Evolutionary conservation across 169 alveolate genomes (phyloP).

Genomic region (Plasmodium cynomolgi): DNA sequence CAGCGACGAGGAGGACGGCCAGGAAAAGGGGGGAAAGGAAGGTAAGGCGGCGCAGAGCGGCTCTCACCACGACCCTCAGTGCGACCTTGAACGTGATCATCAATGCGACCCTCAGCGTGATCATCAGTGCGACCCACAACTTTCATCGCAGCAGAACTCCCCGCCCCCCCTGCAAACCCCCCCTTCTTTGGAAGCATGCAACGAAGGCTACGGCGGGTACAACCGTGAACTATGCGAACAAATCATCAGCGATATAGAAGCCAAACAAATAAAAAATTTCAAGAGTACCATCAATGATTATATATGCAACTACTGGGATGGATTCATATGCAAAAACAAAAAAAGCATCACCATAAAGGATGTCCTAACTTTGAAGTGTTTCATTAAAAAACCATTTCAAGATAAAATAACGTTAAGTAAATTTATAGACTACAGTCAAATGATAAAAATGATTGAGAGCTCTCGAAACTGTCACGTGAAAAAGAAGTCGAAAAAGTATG

Average conservation of each 20-base stretch:
- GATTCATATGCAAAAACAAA: conserved; percentile 79
- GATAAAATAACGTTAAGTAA: conserved; percentile 75
- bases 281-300: conserved; percentile 68
- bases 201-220: neutral
- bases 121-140: no score
- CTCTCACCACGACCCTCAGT: neutral
- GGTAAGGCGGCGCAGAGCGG: neutral
- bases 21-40: neutral
- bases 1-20: neutral
- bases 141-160: neutral
- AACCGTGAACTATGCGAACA: neutral
- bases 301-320: conserved; percentile 82
- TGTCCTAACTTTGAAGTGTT: conserved; percentile 76
- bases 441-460: conserved; percentile 77
- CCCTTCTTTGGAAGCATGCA: neutral
- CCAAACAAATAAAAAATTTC: conserved; percentile 39
- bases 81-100: no score
- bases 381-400: conserved; percentile 76
- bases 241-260: conserved; percentile 14
- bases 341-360: conserved; percentile 78
- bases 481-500: conserved; percentile 8
- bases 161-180: neutral
- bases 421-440: conserved; percentile 58
- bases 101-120: no score
- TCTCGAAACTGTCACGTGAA: conserved; percentile 36